Percentiles rank a stretch among this genome's conserved stretches.
Conservation (phyloP, 2,329 filamentous ascomycete genomes). For the Hypomyces perniciosus region DNA sequence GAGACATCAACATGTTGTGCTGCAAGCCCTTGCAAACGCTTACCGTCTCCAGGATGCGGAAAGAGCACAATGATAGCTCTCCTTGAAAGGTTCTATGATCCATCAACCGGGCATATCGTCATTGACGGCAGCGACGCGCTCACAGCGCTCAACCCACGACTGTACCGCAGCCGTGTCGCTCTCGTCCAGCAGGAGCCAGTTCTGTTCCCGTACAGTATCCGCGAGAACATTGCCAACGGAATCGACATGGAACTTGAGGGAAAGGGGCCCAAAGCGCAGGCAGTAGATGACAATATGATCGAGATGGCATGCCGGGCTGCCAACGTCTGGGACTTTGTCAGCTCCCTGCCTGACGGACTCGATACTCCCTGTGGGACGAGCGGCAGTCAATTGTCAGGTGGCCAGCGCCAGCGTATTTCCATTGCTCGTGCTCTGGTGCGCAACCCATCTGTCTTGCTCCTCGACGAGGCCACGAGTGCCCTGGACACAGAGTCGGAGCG, state of each 20-base stretch:
- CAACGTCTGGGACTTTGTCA: constrained; percentile 48
- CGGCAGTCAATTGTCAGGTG: constrained; percentile 14
- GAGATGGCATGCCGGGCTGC: constrained; percentile 40
- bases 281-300: constrained; percentile 30
- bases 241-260: constrained; percentile 8
- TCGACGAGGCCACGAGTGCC: constrained; percentile 89
- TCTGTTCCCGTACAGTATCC: constrained; percentile 74
- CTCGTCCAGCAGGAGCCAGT: constrained; percentile 55
- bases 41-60: too few species aligned
- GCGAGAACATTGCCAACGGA: constrained; percentile 62
- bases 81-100: constrained; percentile 41
- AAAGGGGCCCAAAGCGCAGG: constrained; percentile 17
- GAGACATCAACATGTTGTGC: too few species aligned
- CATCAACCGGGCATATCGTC: constrained; percentile 38
- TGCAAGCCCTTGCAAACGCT: too few species aligned
- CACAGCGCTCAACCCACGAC: constrained; percentile 37
- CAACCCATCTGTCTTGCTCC: constrained; percentile 84
- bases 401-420: constrained; percentile 16
- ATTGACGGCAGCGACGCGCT: constrained; percentile 41
- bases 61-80: constrained; percentile 57
- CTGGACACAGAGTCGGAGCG: constrained; percentile 94
- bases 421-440: constrained; percentile 50
- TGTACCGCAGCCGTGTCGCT: constrained; percentile 46
- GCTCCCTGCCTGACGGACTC: constrained; percentile 85
- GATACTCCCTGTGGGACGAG: constrained; percentile 78